Percentiles rank a stretch among this genome's conserved stretches.
Evolutionary conservation across 2,329 filamentous ascomycete genomes (phyloP).

Genomic region (Fusarium guadeloupense): DNA sequence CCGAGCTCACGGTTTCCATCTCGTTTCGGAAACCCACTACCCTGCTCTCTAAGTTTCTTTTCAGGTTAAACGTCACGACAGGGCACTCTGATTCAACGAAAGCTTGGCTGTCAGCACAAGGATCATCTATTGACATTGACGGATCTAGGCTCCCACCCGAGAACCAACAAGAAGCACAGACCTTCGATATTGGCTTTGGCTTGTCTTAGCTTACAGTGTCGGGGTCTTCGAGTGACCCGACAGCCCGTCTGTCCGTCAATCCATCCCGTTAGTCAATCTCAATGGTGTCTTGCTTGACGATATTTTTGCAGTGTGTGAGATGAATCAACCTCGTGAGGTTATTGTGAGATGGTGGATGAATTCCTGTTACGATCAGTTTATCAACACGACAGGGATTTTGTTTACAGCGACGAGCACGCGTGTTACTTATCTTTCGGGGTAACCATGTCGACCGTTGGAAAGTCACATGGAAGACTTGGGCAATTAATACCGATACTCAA

Average conservation of each 20-base stretch:
- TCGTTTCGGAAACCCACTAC: neutral
- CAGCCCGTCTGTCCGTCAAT: conserved; percentile 35
- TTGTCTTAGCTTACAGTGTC: conserved; percentile 32
- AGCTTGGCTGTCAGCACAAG: conserved; percentile 18
- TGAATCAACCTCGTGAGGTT: neutral
- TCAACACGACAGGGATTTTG: no score
- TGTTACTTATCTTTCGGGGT: neutral
- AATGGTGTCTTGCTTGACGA: no score
- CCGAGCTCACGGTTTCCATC: conserved; percentile 1
- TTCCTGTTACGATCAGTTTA: neutral
- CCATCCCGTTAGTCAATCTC: conserved; percentile 10
- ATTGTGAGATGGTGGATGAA: neutral
- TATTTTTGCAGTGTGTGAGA: neutral
- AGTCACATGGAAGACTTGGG: no score
- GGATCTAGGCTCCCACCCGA: neutral
- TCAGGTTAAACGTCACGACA: no score
- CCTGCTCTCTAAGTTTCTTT: neutral
- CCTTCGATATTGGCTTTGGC: neutral
- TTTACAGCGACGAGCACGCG: neutral
- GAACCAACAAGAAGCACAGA: conserved; percentile 4
- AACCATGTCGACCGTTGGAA: neutral
- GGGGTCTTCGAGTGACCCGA: conserved; percentile 48
- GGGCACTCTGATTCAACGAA: neutral
- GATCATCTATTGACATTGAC: neutral
- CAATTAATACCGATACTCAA: no score